A percentile compares a stretch with the other conserved stretches of the same genome.
phyloP scores from a whole-genome alignment of 352 stramenopile species.

The Pythium insidiosum region DNA sequence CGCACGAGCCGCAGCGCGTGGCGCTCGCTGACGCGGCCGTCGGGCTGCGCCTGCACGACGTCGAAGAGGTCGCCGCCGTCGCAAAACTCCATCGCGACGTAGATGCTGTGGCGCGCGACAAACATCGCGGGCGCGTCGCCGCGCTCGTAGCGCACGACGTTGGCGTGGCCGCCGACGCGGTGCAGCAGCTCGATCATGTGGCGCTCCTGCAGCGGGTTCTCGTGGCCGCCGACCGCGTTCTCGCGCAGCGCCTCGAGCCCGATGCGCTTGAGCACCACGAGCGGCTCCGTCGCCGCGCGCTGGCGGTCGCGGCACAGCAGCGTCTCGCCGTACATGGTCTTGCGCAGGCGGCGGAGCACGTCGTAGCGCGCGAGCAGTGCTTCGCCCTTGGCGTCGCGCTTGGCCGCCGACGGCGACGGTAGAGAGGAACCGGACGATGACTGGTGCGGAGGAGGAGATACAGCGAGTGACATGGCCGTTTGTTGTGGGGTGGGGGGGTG shows the following conservation, averaged over 20 bases:
- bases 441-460: too few species aligned
- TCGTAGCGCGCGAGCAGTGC: slow-evolving; percentile 20
- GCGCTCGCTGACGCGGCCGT: slow-evolving; percentile 19
- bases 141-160: slow-evolving; percentile 30
- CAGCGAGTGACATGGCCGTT: background rate
- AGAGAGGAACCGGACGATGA: too few species aligned
- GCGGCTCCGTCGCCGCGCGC: background rate
- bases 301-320: slow-evolving; percentile 30
- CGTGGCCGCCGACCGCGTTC: slow-evolving; percentile 20
- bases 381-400: background rate
- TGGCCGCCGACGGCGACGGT: background rate
- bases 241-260: slow-evolving; percentile 27
- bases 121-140: slow-evolving; percentile 34
- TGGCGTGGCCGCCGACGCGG: slow-evolving; percentile 19
- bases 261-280: slow-evolving; percentile 48
- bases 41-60: slow-evolving; percentile 25
- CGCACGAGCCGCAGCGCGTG: slow-evolving; percentile 36
- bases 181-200: slow-evolving; percentile 35
- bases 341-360: slow-evolving; percentile 22
- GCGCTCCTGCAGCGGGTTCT: slow-evolving; percentile 37
- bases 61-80: slow-evolving; percentile 49
- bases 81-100: slow-evolving; percentile 64
- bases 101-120: slow-evolving; percentile 25
- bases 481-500: too few species aligned
- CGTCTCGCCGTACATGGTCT: slow-evolving; percentile 51